Evolutionary conservation across 2,329 filamentous ascomycete species (phyloP), one percentile per base, ranked within the genome.

Genomic region (Ophiostoma quercus): DNA sequence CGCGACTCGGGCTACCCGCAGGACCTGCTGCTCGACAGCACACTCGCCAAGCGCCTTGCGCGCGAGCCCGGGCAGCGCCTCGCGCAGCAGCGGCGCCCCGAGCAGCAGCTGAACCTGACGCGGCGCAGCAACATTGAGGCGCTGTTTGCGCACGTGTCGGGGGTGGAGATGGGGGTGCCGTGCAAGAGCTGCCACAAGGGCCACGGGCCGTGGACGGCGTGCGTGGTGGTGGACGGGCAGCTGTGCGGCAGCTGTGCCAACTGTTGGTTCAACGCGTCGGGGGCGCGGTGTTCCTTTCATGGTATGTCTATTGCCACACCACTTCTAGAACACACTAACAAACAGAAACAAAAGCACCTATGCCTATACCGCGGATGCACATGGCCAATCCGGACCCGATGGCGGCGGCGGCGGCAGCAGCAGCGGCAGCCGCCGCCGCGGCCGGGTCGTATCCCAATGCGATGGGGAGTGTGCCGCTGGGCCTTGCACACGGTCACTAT

Each of bases 181-280:
- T 88, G 86, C 77, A 85, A 86, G 76, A 87, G 86, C 76, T 88
- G 86, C 75, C 81, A 83, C 76, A 87, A 86, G 75, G 84, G 84
- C 3, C 84, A 87, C 71, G 86, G 86, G 0, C 85, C 86, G 0
- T 88, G 85, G 85, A 84, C 80, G 0, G 80, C 80, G 19, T 88
- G 86, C 72, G 80, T 88, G n/a, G 79, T 87, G n/a, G 83, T 85
- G 29, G 83, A 84, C 66, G 85, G 85, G 1, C 84, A 86, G 75
- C 85, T 88, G 84, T 87, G 84, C 71, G 85, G 86, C 11, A 87
- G 84, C 74, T 88, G 86, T 72, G 83, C 85, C 70, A 88, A 88
- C 74, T 88, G 86, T 75, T 88, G 86, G 85, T 88, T 85, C 76
- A 88, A 88, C 70, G 85, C 85, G 8, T 87, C 84, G 67, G 85